Evolutionary conservation across 192 early-diverging fungal species (phyloP).

Genomic region (Phycomyces blakesleeanus): DNA sequence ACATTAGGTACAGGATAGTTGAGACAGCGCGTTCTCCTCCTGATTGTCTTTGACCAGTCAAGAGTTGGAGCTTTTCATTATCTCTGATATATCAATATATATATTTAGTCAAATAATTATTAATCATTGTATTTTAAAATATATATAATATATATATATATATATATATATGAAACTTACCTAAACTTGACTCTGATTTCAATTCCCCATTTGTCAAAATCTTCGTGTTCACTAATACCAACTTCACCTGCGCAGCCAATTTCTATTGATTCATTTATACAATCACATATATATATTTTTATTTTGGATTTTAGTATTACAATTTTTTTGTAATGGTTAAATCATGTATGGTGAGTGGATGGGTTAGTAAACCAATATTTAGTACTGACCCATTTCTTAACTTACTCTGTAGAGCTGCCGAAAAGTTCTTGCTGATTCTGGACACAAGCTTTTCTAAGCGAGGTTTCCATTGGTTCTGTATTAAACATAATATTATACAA

Average conservation of each 20-base stretch:
- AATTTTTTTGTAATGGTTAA: too few relatives aligned
- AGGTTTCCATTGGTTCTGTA: constrained; percentile 62
- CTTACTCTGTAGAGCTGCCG: constrained; percentile 64
- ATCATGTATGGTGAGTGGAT: too few relatives aligned
- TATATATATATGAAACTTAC: too few relatives aligned
- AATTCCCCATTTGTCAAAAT: constrained; percentile 91
- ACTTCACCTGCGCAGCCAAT: constrained; percentile 83
- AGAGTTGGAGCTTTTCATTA: constrained; percentile 73
- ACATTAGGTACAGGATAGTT: constrained; percentile 93
- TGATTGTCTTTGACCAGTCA: constrained; percentile 89
- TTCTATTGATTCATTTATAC: constrained; percentile 28
- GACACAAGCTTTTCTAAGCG: constrained; percentile 57
- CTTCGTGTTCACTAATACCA: constrained; percentile 60
- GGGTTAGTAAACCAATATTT: too few relatives aligned
- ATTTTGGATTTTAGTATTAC: neutral
- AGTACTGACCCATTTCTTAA: neutral
- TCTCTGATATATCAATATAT: constrained; percentile 49
- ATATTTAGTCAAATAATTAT: too few relatives aligned
- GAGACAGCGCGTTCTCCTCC: constrained; percentile 96
- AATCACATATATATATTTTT: too few relatives aligned
- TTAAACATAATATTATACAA: constrained; percentile 2
- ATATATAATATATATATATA: too few relatives aligned
- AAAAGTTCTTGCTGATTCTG: constrained; percentile 66
- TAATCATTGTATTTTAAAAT: too few relatives aligned
- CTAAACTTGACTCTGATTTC: constrained; percentile 95